Base-by-base conservation (phyloP, 2,329 filamentous ascomycete genomes). In the Sporothrix globosa region DNA sequence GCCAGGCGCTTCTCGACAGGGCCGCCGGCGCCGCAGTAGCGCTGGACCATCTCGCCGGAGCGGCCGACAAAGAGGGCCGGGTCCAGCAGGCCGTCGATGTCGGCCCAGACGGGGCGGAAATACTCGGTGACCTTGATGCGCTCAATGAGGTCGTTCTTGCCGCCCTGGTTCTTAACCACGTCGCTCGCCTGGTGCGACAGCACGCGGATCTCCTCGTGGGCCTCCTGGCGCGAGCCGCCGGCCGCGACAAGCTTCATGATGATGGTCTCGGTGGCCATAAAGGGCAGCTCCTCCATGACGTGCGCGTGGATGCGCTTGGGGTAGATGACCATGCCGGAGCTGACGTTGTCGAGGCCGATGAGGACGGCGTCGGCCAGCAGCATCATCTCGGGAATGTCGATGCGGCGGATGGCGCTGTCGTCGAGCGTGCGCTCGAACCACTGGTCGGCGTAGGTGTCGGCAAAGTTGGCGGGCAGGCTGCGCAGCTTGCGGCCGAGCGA, bases 151-250 rank as follows among this genome's bases (percentile, higher is more conserved):
- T 97, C 93, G 77, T 97, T 97, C 69, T 87, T 82, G 75, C 89
- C 88, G 48, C 92, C 92, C 79, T 74, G 68, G 60, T 73, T 71
- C 71, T 75, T 75, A 65, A 75, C 74, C 10, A 90, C 88, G 44
- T 85, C 83, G 56, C 85, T 87, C 0, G 93, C 92, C 81, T 96
- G 84, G 81, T 93, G 91, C 2, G 87, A 92, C 58, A 97, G 85
- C 1, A 97, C 91, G 9, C 91, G 90, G 76, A 97, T 94, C 80
- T 95, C 83, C 82, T 97, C 93, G 80, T 97, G 93, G 0, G 92
- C 91, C 30, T 94, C 92, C 78, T 96, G 92, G 67, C 93, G 84
- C 11, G 88, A 91, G 39, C 83, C 86, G 44, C 92, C 92, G 76
- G 89, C 86, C 70, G 88, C 87, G 39, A 90, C 88, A 70, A 95